Evolutionary conservation across 2,329 filamentous ascomycete genomes (phyloP), one percentile per base, ranked within the genome.

Genomic region (Monosporascus sp.): DNA sequence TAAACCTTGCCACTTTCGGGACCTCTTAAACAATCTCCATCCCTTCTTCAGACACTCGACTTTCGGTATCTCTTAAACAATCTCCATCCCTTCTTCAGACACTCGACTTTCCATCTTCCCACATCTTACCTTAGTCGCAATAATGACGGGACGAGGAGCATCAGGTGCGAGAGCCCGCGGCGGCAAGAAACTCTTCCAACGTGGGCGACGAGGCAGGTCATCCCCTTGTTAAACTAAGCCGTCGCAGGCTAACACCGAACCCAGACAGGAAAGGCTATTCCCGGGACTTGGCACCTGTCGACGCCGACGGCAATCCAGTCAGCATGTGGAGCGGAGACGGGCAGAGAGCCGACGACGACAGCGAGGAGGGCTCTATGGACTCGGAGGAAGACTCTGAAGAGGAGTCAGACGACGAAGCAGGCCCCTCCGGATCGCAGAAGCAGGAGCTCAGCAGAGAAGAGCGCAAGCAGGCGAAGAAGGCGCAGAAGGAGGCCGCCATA

Each of bases 251-350:
- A 17, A n/a, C 36, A 48, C 27, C 18, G 27, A 44, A 24, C 27
- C 24, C 59, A 96, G 92, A 92, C 57, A 94, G 94, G 67, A 96
- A 97, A 74, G 87, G 96, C 68, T 99, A 95, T 76, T 97, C 92
- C 61, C 88, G 90, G 60, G 86, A 97, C 70, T 84, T 97, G 47
- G 86, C 89, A 70, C 92, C 92, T 20, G 75, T 94, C 65, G 92
- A 97, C 66, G 86, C 85, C 62, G 89, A 97, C 67, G 94, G 93
- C 62, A 94, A 94, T 66, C 85, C 90, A 62, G 79, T 93, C 57
- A 86, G 88, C 78, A 93, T 96, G 82, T 96, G 93, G 89, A 85
- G 82, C 68, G 82, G 85, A 68, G 74, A 83, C 34, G 72, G 73
- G 47, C 62, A 74, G 51, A 69, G 71, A 38, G 74, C 80, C 36